Base-by-base conservation (phyloP, 306 rosid genomes). In the Neltuma alba region DNA sequence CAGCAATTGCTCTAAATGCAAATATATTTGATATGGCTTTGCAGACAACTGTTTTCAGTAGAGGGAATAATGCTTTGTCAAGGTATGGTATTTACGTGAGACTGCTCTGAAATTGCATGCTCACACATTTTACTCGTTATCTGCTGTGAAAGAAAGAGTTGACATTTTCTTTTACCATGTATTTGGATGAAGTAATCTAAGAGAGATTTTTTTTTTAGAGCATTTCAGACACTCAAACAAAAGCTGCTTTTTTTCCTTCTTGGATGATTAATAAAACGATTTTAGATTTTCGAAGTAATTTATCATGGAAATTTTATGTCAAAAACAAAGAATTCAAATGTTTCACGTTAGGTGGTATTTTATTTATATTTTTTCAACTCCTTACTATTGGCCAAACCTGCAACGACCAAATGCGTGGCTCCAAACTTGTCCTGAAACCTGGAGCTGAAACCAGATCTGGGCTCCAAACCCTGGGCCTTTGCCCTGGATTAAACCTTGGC, bases 1-100 rank as follows among this genome's bases (percentile, higher is more conserved):
- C 92, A 69, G 89, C 83, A 45, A 86, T 85, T 15, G 86, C 89
- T 77, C 89, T 92, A 45, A 89, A 84, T 75, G 89, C 95, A 70
- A 89, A 91, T 82, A 84, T 92, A 60, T 94, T 94, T 88, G 92
- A 90, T 76, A 85, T 83, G 70, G 77, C 75, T 67, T 41, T 76
- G 83, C 88, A 86, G 79, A 83, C 88, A 70, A 67, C 83, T 57
- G 62, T 63, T 28, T 75, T 80, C 69, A 83, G 87, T 74, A 63
- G 84, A 77, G 83, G 85, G 78, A 60, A 79, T 68, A 80, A 72
- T 75, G 85, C 74, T 61, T 82, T 84, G 75, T 83, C 94, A 54
- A 93, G 99, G 99, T 94, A 86, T 16, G 34, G 23, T 62, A 33
- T 62, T 62, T 8, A 15, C 69, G 2, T 2, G 12, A 16, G 69